These are phyloP conservation scores for Henningerozyma blattae DNA, from an alignment of 805 yeast species.

Conservation along the genomic window DNA sequence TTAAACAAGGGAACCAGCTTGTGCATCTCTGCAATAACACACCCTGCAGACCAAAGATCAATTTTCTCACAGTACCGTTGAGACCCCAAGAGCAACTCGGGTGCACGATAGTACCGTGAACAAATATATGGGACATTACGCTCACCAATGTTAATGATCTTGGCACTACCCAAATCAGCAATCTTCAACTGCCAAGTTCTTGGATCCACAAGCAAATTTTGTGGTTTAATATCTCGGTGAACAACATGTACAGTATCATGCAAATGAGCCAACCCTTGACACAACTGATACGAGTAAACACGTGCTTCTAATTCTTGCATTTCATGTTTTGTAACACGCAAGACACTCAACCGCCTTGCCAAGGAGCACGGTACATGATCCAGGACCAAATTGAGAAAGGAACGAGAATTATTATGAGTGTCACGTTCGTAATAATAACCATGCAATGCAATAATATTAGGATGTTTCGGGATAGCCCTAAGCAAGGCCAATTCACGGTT, in stretches of 20 bases:
- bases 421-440: slow-evolving; percentile 81
- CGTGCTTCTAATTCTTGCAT: slow-evolving; percentile 89
- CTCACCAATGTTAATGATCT: slow-evolving; percentile 75
- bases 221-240: slow-evolving; percentile 95
- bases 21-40: slow-evolving; percentile 94
- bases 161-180: slow-evolving; percentile 96
- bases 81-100: slow-evolving; percentile 95
- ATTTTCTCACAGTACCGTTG: slow-evolving; percentile 92
- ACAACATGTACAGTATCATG: slow-evolving; percentile 66
- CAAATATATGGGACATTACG: slow-evolving; percentile 95
- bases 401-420: slow-evolving; percentile 32
- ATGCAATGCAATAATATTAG: slow-evolving; percentile 76
- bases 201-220: slow-evolving; percentile 76
- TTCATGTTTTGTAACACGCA: slow-evolving; percentile 52
- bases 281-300: slow-evolving; percentile 65
- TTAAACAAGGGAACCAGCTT: slow-evolving; percentile 96
- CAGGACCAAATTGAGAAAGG: slow-evolving; percentile 78
- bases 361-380: slow-evolving; percentile 95
- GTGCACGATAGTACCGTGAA: slow-evolving; percentile 93
- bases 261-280: slow-evolving; percentile 69
- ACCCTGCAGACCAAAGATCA: slow-evolving; percentile 95
- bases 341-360: slow-evolving; percentile 80
- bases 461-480: slow-evolving; percentile 78
- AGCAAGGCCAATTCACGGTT: slow-evolving; percentile 92
- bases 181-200: slow-evolving; percentile 72